Evolutionary conservation across 257 asterid genomes (phyloP).

Genomic region (Petunia axillaris): DNA sequence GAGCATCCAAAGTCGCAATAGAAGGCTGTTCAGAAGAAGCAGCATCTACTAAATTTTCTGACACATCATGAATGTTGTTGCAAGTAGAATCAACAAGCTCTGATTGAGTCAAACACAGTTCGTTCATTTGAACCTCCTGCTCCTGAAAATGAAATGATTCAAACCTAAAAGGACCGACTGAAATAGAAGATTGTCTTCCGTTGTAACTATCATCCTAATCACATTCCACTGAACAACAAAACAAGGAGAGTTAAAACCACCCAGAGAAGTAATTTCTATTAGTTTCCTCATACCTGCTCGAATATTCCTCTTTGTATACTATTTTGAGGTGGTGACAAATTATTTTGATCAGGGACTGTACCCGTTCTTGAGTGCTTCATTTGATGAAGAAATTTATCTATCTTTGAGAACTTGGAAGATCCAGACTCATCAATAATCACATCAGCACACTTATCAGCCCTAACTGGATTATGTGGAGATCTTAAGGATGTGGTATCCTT

Average conservation of each 20-base stretch:
- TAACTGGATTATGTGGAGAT: constrained; percentile 40
- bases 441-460: constrained; percentile 42
- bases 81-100: constrained; percentile 39
- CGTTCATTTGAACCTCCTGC: constrained; percentile 43
- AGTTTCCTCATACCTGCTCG: constrained; percentile 25
- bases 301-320: constrained; percentile 25
- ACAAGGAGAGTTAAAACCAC: not conserved
- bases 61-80: constrained; percentile 34
- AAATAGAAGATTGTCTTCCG: not conserved
- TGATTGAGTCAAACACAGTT: constrained; percentile 36
- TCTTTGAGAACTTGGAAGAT: constrained; percentile 44
- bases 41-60: constrained; percentile 41
- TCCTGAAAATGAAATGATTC: constrained; percentile 40
- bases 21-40: constrained; percentile 45
- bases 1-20: constrained; percentile 47
- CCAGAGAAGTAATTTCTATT: not conserved
- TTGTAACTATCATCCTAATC: not conserved
- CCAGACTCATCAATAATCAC: constrained; percentile 35
- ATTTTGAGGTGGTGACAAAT: constrained; percentile 41
- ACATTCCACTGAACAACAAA: constrained; percentile 18
- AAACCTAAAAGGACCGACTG: constrained; percentile 23
- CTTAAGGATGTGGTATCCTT: constrained; percentile 38
- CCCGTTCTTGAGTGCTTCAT: constrained; percentile 33
- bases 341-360: constrained; percentile 29
- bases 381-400: constrained; percentile 30